Evolutionary conservation across 805 yeast genomes (phyloP).

Genomic region (Candida ponderosae): DNA sequence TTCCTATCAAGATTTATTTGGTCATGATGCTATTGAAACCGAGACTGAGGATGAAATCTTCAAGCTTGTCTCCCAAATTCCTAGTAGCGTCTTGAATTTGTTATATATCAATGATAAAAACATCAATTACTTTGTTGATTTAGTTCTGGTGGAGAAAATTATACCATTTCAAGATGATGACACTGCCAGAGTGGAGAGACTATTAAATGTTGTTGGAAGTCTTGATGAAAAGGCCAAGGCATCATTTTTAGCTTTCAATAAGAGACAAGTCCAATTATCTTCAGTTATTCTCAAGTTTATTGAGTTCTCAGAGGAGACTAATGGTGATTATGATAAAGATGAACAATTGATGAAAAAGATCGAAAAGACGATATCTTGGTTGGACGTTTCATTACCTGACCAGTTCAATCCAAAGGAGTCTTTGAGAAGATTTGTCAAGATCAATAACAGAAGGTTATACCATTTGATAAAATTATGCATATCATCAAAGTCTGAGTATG

Average conservation of each 20-base stretch:
- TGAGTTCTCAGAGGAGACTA: constrained; percentile 38
- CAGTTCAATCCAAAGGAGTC: constrained; percentile 39
- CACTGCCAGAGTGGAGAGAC: constrained; percentile 40
- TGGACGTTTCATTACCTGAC: constrained; percentile 50
- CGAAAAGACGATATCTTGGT: constrained; percentile 54
- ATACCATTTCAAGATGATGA: constrained; percentile 46
- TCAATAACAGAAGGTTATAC: constrained; percentile 53
- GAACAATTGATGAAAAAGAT: constrained; percentile 26
- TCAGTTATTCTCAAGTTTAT: constrained; percentile 42
- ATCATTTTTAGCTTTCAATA: constrained; percentile 62
- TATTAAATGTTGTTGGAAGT: constrained; percentile 38
- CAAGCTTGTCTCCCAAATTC: constrained; percentile 37
- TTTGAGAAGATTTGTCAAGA: constrained; percentile 41
- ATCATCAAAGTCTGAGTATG: constrained; percentile 50
- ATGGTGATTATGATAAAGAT: constrained; percentile 22
- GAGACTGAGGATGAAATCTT: constrained; percentile 12
- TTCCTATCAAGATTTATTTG: constrained; percentile 24
- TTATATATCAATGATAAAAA: constrained; percentile 66
- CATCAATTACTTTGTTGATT: constrained; percentile 62
- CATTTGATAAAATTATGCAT: constrained; percentile 48
- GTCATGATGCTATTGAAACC: constrained; percentile 11
- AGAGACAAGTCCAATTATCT: constrained; percentile 58
- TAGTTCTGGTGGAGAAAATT: constrained; percentile 48
- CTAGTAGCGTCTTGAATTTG: constrained; percentile 55
- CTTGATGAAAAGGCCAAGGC: constrained; percentile 52